A percentile compares a stretch with the other conserved stretches of the same genome.
phyloP scores from a whole-genome alignment of 768 basidiomycete species.

The Boletus sp. region DNA sequence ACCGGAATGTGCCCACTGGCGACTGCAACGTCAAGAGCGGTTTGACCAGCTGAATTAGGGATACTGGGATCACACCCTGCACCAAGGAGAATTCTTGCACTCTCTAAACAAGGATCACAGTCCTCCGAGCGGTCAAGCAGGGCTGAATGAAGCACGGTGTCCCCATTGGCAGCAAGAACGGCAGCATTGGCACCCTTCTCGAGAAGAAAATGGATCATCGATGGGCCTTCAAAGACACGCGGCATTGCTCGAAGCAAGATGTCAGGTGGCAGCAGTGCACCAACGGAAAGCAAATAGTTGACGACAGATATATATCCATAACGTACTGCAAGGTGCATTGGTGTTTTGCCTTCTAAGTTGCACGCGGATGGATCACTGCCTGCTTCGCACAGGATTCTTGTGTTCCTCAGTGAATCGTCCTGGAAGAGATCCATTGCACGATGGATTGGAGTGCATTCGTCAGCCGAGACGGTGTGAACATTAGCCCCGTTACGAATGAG shows the following conservation, averaged over 20 bases:
- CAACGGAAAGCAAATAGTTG: not conserved
- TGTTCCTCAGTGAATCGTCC: too few relatives aligned
- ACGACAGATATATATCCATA: not conserved
- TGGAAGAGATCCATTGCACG: too few relatives aligned
- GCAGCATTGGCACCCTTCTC: not conserved
- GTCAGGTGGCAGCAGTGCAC: not conserved
- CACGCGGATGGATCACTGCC: too few relatives aligned
- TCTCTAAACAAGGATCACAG: not conserved
- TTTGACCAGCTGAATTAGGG: not conserved
- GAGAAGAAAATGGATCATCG: not conserved
- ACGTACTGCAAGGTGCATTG: not conserved
- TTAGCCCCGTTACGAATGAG: too few relatives aligned
- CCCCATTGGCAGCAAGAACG: not conserved
- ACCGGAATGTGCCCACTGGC: not conserved
- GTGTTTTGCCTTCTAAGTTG: too few relatives aligned
- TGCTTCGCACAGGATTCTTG: too few relatives aligned
- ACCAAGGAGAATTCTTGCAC: not conserved
- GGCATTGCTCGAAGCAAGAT: not conserved
- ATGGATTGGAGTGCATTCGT: too few relatives aligned
- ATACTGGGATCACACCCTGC: not conserved
- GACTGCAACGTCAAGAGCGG: not conserved
- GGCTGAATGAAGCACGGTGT: not conserved
- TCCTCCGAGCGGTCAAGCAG: accelerated
- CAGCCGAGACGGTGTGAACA: too few relatives aligned
- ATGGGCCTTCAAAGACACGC: not conserved